Evolutionary conservation across 495 filamentous ascomycete genomes (phyloP).

Genomic region (Chlorociboria aeruginascens): DNA sequence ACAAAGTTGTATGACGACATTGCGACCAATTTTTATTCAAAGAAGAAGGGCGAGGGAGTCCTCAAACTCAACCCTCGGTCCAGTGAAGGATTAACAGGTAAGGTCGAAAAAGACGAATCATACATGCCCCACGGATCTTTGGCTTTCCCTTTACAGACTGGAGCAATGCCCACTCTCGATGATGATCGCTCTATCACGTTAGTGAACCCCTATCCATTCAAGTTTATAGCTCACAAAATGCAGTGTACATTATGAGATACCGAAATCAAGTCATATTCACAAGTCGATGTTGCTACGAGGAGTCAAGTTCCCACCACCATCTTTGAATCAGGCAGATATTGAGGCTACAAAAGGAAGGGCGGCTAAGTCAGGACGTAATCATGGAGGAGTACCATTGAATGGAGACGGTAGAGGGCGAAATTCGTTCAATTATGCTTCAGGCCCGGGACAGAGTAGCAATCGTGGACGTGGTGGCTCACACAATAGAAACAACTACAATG

Average conservation of each 20-base stretch:
- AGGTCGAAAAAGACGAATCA: conserved; percentile 64
- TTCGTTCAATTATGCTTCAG: conserved; percentile 31
- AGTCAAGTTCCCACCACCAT: conserved; percentile 55
- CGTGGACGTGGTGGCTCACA: conserved; percentile 13
- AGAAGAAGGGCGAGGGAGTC: conserved; percentile 55
- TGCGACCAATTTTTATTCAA: conserved; percentile 75
- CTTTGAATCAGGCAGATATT: conserved; percentile 63
- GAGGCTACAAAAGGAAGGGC: conserved; percentile 32
- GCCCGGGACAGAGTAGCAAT: not conserved
- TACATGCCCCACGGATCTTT: conserved; percentile 67
- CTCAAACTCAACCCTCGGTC: conserved; percentile 58
- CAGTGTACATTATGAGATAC: conserved; percentile 79
- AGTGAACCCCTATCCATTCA: conserved; percentile 18
- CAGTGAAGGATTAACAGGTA: conserved; percentile 72
- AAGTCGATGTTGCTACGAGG: conserved; percentile 92
- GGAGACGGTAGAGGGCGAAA: conserved; percentile 40
- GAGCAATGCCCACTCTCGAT: conserved; percentile 62
- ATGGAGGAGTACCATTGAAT: conserved; percentile 49
- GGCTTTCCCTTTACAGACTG: conserved; percentile 48
- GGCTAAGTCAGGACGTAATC: conserved; percentile 26
- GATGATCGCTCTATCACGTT: conserved; percentile 77
- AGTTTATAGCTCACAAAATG: conserved; percentile 21
- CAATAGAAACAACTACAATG: conserved; percentile 18
- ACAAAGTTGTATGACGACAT: conserved; percentile 68
- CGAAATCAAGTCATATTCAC: conserved; percentile 55